A percentile compares a stretch with the other conserved stretches of the same genome.
Evolutionary conservation across 2,329 filamentous ascomycete species (phyloP).

Genomic region (Penicillium sp.): DNA sequence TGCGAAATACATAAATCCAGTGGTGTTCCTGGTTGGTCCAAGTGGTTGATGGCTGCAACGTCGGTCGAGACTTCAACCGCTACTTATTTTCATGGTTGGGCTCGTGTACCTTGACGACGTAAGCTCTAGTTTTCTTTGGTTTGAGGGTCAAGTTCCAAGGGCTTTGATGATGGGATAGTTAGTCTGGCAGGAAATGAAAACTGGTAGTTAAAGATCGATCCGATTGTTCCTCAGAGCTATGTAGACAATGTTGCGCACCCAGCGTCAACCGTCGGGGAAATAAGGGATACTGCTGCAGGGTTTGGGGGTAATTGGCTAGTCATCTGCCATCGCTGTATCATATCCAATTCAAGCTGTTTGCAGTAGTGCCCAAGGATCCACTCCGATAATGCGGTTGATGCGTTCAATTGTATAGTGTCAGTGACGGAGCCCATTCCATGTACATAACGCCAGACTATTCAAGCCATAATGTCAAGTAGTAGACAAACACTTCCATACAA

Average conservation of each 20-base stretch:
- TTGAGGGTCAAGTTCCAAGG: neutral
- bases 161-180: neutral
- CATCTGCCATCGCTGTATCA: constrained; percentile 6
- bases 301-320: constrained; percentile 4
- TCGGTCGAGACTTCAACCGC: constrained; percentile 19
- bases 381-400: constrained; percentile 6
- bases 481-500: constrained; percentile 11
- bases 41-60: constrained; percentile 13
- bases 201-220: neutral
- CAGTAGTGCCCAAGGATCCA: constrained; percentile 8
- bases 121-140: neutral
- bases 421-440: constrained; percentile 1
- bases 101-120: constrained; percentile 9
- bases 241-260: neutral
- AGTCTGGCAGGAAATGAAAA: neutral
- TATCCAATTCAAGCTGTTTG: constrained; percentile 9
- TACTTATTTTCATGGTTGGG: neutral
- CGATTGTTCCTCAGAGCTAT: neutral
- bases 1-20: constrained; percentile 14
- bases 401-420: constrained; percentile 3
- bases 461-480: constrained; percentile 1
- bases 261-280: constrained; percentile 12
- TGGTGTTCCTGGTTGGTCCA: constrained; percentile 17
- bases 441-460: constrained; percentile 3
- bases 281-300: constrained; percentile 10